These are phyloP conservation scores for Ceratocystis diversiconidia DNA, from an alignment of 2,329 filamentous ascomycete species.

Conservation along the genomic window DNA sequence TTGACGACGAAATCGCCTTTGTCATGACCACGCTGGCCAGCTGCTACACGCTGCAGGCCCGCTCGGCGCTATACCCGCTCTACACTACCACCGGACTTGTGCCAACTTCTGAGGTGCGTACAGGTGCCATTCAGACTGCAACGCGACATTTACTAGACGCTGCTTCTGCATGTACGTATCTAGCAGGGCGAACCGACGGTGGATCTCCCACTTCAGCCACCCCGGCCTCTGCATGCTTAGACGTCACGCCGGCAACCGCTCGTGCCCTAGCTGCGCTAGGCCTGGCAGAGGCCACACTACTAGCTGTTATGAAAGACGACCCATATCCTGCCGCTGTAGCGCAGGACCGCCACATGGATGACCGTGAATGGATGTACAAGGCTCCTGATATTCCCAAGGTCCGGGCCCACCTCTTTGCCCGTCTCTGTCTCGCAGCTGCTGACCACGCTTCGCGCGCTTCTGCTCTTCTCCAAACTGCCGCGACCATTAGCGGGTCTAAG, in stretches of 20 bases:
- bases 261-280: constrained; percentile 51
- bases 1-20: constrained; percentile 77
- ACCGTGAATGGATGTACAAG: constrained; percentile 94
- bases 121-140: constrained; percentile 53
- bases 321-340: constrained; percentile 74
- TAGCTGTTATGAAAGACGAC: constrained; percentile 87
- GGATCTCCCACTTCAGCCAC: constrained; percentile 18
- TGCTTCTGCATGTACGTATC: constrained; percentile 60
- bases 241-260: constrained; percentile 39
- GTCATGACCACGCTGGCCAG: constrained; percentile 63
- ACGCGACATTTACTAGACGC: constrained; percentile 67
- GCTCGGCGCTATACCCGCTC: constrained; percentile 57
- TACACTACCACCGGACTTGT: constrained; percentile 51
- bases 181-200: constrained; percentile 42
- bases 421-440: constrained; percentile 72
- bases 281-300: constrained; percentile 74
- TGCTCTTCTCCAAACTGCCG: constrained; percentile 33
- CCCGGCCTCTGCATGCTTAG: constrained; percentile 32
- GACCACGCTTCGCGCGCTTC: constrained; percentile 70
- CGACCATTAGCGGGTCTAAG: constrained; percentile 25
- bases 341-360: constrained; percentile 66
- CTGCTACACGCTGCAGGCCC: constrained; percentile 56
- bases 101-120: constrained; percentile 50
- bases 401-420: constrained; percentile 72
- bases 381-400: constrained; percentile 79